These are phyloP conservation scores for Ascochyta rabiei DNA, from an alignment of 2,329 filamentous ascomycete species.

Conservation along the genomic window DNA sequence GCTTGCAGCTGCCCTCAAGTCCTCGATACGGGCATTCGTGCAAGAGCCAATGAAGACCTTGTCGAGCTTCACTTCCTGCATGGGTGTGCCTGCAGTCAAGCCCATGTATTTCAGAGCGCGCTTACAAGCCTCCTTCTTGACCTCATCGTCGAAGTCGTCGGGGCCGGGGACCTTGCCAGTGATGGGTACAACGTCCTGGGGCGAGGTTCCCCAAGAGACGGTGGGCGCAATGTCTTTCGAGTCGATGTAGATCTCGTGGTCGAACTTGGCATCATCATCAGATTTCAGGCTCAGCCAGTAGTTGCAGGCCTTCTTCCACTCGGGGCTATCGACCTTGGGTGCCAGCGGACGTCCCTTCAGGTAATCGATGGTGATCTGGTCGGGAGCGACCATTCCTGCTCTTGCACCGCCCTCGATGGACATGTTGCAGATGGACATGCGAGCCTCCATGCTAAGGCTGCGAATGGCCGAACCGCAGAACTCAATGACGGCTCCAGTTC, in stretches of 20 bases:
- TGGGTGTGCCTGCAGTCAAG: slow-evolving; percentile 79
- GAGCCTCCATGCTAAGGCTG: slow-evolving; percentile 88
- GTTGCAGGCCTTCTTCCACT: slow-evolving; percentile 86
- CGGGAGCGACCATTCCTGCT: slow-evolving; percentile 95
- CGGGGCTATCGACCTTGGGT: slow-evolving; percentile 79
- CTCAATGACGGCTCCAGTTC: slow-evolving; percentile 93
- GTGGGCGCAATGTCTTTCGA: slow-evolving; percentile 93
- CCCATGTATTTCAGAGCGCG: slow-evolving; percentile 97
- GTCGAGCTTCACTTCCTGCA: slow-evolving; percentile 91
- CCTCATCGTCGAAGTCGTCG: slow-evolving; percentile 79
- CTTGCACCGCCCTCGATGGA: slow-evolving; percentile 94
- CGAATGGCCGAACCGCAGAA: slow-evolving; percentile 96
- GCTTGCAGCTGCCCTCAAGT: slow-evolving; percentile 83
- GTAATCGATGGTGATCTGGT: slow-evolving; percentile 93
- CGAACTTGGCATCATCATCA: slow-evolving; percentile 87
- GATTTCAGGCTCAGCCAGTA: slow-evolving; percentile 90
- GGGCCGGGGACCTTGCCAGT: slow-evolving; percentile 89
- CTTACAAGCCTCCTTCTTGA: slow-evolving; percentile 79
- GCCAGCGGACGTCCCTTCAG: slow-evolving; percentile 89
- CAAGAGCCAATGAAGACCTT: slow-evolving; percentile 98
- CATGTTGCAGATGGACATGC: slow-evolving; percentile 99
- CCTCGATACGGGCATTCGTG: slow-evolving; percentile 96
- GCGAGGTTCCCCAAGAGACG: slow-evolving; percentile 95
- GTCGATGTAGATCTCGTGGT: slow-evolving; percentile 87
- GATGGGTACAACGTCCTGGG: slow-evolving; percentile 95